Conservation (phyloP, 2,329 filamentous ascomycete species). For the Diaporthe sp. region DNA sequence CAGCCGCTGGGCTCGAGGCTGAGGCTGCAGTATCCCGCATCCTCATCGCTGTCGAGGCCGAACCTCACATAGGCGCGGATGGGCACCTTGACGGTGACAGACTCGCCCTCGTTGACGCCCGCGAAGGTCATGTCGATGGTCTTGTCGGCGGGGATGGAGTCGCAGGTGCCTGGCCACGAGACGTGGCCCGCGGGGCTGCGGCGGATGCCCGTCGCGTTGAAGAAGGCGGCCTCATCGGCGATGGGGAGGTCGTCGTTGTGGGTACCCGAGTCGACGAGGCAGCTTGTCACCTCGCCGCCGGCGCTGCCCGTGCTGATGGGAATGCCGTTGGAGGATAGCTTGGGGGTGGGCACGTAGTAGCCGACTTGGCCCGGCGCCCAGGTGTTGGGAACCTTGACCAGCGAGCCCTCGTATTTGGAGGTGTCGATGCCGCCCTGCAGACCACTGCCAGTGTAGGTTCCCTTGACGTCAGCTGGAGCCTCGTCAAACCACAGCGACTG, state of each 20-base stretch:
- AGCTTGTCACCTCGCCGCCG: slow-evolving; percentile 36
- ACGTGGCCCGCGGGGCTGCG: slow-evolving; percentile 39
- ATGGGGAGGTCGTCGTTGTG: slow-evolving; percentile 45
- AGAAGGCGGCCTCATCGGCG: slow-evolving; percentile 39
- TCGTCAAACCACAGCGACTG: slow-evolving; percentile 52
- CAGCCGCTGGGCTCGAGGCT: slow-evolving; percentile 46
- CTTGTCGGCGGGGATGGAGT: slow-evolving; percentile 45
- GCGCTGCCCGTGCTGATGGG: slow-evolving; percentile 40
- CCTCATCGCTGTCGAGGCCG: slow-evolving; percentile 26
- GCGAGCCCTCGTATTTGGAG: slow-evolving; percentile 48
- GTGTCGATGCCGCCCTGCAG: slow-evolving; percentile 51
- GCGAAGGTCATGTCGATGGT: slow-evolving; percentile 46
- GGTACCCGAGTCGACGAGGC: slow-evolving; percentile 50
- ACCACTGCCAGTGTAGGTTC: slow-evolving; percentile 46
- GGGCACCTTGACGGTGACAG: slow-evolving; percentile 47
- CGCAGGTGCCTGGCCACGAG: slow-evolving; percentile 47
- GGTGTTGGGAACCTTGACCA: slow-evolving; percentile 46
- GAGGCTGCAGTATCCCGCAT: slow-evolving; percentile 45
- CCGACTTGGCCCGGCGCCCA: slow-evolving; percentile 35
- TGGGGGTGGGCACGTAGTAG: slow-evolving; percentile 43
- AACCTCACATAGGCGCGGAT: slow-evolving; percentile 48
- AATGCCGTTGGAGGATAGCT: slow-evolving; percentile 40
- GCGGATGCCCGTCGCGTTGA: slow-evolving; percentile 40
- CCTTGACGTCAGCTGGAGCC: slow-evolving; percentile 41
- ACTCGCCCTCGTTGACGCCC: slow-evolving; percentile 41